Percentiles rank a stretch among this genome's conserved stretches.
phyloP scores from a whole-genome alignment of 2,329 filamentous ascomycete genomes.

The Gnomoniopsis sp. region DNA sequence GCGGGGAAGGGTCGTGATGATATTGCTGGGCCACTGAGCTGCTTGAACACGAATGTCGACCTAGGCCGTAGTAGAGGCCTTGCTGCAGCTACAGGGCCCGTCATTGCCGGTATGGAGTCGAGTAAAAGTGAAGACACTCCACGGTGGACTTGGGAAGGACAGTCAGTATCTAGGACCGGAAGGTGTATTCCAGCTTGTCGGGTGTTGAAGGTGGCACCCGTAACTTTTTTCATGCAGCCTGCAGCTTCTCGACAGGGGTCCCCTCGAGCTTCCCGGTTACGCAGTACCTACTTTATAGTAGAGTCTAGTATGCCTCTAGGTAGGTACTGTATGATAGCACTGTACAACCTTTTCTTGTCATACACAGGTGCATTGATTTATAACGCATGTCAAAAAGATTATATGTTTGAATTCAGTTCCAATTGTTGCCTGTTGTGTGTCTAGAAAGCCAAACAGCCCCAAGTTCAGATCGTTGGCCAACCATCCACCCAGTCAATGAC shows the following conservation, averaged over 20 bases:
- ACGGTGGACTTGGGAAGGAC: not conserved
- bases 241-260: not conserved
- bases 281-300: no score
- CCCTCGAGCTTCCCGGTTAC: not conserved
- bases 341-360: no score
- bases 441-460: constrained; percentile 14
- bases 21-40: constrained; percentile 19
- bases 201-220: not conserved
- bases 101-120: constrained; percentile 11
- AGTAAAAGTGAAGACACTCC: not conserved
- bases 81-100: constrained; percentile 19
- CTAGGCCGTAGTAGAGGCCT: constrained; percentile 17
- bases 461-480: constrained; percentile 12
- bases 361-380: no score
- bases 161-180: not conserved
- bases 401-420: no score
- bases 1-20: constrained; percentile 4
- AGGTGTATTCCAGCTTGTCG: not conserved
- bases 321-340: no score
- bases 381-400: no score
- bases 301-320: no score
- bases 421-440: no score
- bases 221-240: not conserved
- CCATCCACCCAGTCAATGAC: constrained; percentile 31
- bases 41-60: constrained; percentile 14